Conservation (phyloP, 768 basidiomycete genomes). For the Termitomyces sp. region DNA sequence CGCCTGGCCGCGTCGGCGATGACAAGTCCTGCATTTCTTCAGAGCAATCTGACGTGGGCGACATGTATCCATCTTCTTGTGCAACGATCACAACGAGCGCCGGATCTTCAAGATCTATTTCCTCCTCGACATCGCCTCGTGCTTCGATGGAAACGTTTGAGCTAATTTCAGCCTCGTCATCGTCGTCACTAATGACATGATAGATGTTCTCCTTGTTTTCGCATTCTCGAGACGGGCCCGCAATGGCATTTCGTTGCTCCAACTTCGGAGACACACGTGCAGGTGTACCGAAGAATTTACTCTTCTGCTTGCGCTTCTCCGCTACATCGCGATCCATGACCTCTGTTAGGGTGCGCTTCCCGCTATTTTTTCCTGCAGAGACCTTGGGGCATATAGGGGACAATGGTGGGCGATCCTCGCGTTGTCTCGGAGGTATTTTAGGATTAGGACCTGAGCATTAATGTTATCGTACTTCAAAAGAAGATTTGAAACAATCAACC, state of each 20-base stretch:
- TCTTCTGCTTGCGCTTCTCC: constrained; percentile 37
- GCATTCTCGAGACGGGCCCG: constrained; percentile 29
- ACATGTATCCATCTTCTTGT: constrained; percentile 82
- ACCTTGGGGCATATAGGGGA: constrained; percentile 15
- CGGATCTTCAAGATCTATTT: constrained; percentile 35
- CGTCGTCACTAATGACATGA: constrained; percentile 21
- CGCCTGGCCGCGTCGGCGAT: constrained; percentile 44
- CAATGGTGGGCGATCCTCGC: constrained; percentile 5
- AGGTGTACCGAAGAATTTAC: constrained; percentile 31
- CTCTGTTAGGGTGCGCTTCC: constrained; percentile 69
- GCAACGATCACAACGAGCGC: constrained; percentile 40
- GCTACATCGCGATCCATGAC: constrained; percentile 63
- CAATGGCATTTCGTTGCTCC: constrained; percentile 11
- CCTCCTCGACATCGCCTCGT: constrained; percentile 30
- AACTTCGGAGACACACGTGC: background rate
- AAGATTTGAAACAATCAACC: constrained; percentile 17
- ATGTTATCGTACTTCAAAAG: background rate
- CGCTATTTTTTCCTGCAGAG: constrained; percentile 54
- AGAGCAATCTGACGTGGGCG: constrained; percentile 55
- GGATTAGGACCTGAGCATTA: constrained; percentile 35
- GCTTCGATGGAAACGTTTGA: constrained; percentile 31
- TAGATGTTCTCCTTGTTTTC: constrained; percentile 42
- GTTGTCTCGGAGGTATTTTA: constrained; percentile 26
- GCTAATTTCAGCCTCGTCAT: constrained; percentile 18
- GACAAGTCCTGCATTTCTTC: constrained; percentile 61